Conservation (phyloP, 257 asterid species). For the Jacaranda mimosifolia region DNA sequence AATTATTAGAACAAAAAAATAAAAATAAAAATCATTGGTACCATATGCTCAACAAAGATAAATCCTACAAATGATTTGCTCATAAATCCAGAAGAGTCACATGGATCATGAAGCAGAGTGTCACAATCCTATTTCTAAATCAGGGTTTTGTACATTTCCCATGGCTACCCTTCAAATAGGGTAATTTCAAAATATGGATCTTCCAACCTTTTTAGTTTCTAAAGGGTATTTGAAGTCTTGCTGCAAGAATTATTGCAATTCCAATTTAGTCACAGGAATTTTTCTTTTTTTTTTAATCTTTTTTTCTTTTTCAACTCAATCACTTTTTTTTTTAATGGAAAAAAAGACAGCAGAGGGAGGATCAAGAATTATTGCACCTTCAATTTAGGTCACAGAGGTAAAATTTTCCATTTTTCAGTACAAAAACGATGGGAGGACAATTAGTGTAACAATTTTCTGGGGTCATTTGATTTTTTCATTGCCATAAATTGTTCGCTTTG, state of each 20-base stretch:
- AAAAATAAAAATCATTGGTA: not conserved
- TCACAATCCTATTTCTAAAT: constrained; percentile 40
- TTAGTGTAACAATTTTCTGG: too few species aligned
- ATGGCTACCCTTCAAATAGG: constrained; percentile 14
- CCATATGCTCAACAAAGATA: constrained; percentile 42
- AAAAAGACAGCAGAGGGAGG: too few species aligned
- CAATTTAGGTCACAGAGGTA: too few species aligned
- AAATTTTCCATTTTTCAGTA: too few species aligned
- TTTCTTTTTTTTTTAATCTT: not conserved
- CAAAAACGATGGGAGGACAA: too few species aligned
- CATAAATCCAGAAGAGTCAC: constrained; percentile 47
- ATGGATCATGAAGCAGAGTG: constrained; percentile 48
- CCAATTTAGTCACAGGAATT: constrained; percentile 24
- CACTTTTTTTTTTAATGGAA: not conserved
- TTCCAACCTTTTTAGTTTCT: not conserved
- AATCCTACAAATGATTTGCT: constrained; percentile 31
- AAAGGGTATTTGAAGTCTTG: constrained; percentile 15
- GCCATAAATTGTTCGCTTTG: too few species aligned
- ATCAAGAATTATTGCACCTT: too few species aligned
- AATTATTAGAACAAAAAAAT: constrained; percentile 7
- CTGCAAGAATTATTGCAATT: not conserved
- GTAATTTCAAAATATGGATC: not conserved
- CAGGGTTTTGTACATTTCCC: constrained; percentile 4
- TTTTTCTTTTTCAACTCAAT: constrained; percentile 9
- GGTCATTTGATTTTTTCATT: too few species aligned